These are phyloP conservation scores for Mortierella claussenii DNA, from an alignment of 192 early-diverging fungal genomes.

Conservation along the genomic window DNA sequence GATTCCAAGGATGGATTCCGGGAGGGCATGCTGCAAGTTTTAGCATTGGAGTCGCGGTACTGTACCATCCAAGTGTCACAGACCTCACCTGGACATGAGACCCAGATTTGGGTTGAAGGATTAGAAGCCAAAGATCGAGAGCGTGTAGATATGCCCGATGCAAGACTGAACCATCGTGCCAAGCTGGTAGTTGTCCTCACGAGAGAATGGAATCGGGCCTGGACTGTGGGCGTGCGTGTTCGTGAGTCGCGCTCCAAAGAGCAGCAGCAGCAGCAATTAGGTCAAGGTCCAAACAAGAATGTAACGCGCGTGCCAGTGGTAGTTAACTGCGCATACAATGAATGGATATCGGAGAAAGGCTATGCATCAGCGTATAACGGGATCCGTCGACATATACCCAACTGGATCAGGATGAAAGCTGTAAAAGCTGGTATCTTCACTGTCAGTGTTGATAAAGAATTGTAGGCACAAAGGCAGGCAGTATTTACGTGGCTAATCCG, in stretches of 20 bases:
- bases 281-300: neutral
- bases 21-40: constrained; percentile 16
- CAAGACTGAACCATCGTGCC: constrained; percentile 27
- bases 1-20: constrained; percentile 15
- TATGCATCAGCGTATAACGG: constrained; percentile 26
- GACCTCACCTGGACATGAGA: constrained; percentile 25
- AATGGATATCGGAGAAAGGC: constrained; percentile 21
- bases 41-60: constrained; percentile 24
- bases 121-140: neutral
- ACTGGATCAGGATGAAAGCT: constrained; percentile 25
- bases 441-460: constrained; percentile 19
- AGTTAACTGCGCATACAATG: constrained; percentile 37
- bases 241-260: too few species aligned
- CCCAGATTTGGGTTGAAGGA: constrained; percentile 19
- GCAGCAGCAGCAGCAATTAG: neutral
- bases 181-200: constrained; percentile 12
- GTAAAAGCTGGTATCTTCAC: constrained; percentile 4
- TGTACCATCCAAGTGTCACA: constrained; percentile 23
- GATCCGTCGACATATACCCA: constrained; percentile 29
- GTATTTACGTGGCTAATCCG: too few species aligned
- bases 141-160: neutral
- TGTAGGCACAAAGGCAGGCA: too few species aligned
- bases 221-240: constrained; percentile 23
- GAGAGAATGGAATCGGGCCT: constrained; percentile 35
- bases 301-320: constrained; percentile 6